Evolutionary conservation across 306 rosid genomes (phyloP).

Genomic region (Casuarina equisetifolia): DNA sequence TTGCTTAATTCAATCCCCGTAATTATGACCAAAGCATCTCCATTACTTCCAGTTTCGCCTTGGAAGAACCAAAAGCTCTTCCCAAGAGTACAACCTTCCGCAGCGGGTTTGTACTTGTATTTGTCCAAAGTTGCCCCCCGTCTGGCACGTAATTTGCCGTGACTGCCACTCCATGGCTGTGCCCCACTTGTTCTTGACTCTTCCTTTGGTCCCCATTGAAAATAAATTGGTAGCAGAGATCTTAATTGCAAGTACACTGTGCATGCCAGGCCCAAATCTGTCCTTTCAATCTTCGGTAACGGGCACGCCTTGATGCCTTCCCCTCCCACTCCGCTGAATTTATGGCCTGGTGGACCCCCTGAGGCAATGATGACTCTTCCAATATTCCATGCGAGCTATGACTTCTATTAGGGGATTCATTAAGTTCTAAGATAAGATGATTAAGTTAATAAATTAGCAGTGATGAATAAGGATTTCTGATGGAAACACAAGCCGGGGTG

Average conservation of each 20-base stretch:
- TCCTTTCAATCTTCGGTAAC: slow-evolving; percentile 5
- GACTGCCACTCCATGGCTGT: not conserved
- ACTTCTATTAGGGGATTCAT: too few species aligned
- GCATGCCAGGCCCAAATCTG: slow-evolving; percentile 24
- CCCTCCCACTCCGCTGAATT: slow-evolving; percentile 16
- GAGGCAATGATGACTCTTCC: not conserved
- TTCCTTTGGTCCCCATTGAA: slow-evolving; percentile 6
- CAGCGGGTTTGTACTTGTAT: not conserved
- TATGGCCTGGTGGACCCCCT: slow-evolving; percentile 35
- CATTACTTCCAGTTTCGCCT: not conserved
- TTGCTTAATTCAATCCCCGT: not conserved
- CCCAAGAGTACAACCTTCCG: not conserved
- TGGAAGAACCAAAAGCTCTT: not conserved
- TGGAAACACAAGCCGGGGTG: too few species aligned
- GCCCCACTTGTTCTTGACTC: not conserved
- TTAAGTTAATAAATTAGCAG: too few species aligned
- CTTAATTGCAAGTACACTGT: not conserved
- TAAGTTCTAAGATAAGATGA: too few species aligned
- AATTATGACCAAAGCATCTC: not conserved
- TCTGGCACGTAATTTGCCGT: not conserved
- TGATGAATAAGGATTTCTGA: too few species aligned
- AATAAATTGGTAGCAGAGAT: not conserved
- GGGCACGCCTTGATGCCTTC: not conserved
- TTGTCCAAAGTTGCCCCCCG: not conserved
- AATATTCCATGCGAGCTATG: too few species aligned